Base-by-base conservation (phyloP, 306 rosid genomes). In the Carpinus viminea region DNA sequence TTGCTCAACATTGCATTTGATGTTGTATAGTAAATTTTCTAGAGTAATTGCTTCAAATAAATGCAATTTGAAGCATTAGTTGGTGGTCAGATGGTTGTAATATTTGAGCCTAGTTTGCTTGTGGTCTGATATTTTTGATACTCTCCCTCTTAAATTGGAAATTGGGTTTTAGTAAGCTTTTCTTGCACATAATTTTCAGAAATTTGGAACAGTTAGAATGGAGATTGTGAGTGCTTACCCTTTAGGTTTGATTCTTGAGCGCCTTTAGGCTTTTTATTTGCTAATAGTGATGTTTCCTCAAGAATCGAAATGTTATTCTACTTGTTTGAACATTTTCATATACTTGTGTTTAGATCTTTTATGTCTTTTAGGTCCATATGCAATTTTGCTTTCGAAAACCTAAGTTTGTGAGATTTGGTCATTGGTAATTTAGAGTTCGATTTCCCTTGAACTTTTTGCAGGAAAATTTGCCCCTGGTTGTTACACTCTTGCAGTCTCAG, bases 401-500 rank as follows among this genome's bases (percentile, higher is more conserved):
- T 17, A 18, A 4, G 31, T 66, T 66, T 66, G 2, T 26, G 10
- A 66, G 3, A 65, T 52, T 8, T 46, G 21, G 26, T 20, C 17
- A 16, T 65, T 41, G 52, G 36, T 17, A 17, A 28, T 8, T 5
- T 12, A 46, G 34, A 47, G 17, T 8, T 68, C 10, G 51, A 68
- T 24, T 41, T 68, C 26, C 51, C 15, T n/a, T 24, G 26, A 24
- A 24, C 26, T 66, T 38, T 20, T 71, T 84, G 86, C 86, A 93
- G 97, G 92, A 72, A 90, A 85, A 77, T 92, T 86, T 77, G 97
- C 76, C 77, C 97, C 97, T 64, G 97, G 98, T 36, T 91, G 92
- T 79, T 94, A 94, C 85, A 91, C 98, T 74, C 98, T 94, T 72
- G 96, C 98, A 51, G 97, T 94, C 84, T 94, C 98, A 10, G 98